Evolutionary conservation across 1,284 basidiomycete species (phyloP).

Genomic region (Dichomitus squalens): DNA sequence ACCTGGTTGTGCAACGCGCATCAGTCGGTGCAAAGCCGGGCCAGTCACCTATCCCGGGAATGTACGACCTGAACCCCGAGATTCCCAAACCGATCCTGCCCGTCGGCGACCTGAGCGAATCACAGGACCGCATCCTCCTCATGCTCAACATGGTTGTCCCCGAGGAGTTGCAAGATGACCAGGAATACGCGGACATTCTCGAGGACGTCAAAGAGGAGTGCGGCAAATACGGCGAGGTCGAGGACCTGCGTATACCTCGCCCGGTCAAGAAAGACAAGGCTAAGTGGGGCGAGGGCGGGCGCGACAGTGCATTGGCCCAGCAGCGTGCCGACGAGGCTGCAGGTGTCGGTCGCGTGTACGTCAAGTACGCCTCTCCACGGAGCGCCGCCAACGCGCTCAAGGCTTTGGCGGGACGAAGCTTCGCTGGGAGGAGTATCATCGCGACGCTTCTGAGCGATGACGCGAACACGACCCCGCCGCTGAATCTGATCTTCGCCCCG

Average conservation of each 20-base stretch:
- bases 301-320: slow-evolving; percentile 67
- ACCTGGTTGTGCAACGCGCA: slow-evolving; percentile 94
- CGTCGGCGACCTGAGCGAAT: slow-evolving; percentile 62
- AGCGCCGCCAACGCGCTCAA: slow-evolving; percentile 76
- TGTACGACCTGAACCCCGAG: slow-evolving; percentile 75
- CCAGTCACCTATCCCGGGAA: slow-evolving; percentile 53
- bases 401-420: slow-evolving; percentile 87
- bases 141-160: slow-evolving; percentile 99
- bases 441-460: slow-evolving; percentile 80
- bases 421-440: slow-evolving; percentile 89
- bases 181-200: slow-evolving; percentile 92
- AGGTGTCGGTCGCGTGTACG: slow-evolving; percentile 93
- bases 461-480: slow-evolving; percentile 78
- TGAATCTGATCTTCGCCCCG: slow-evolving; percentile 78
- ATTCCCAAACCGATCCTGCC: slow-evolving; percentile 84
- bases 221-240: slow-evolving; percentile 78
- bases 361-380: slow-evolving; percentile 71
- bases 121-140: slow-evolving; percentile 76
- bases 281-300: slow-evolving; percentile 72
- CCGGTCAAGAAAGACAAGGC: slow-evolving; percentile 84
- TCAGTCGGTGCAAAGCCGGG: slow-evolving; percentile 88
- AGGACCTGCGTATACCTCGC: slow-evolving; percentile 87
- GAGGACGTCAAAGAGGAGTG: slow-evolving; percentile 97
- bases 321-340: slow-evolving; percentile 79
- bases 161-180: slow-evolving; percentile 90